phyloP scores from a whole-genome alignment of 2,329 filamentous ascomycete genomes.

The Fusarium pseudoanthophilum region DNA sequence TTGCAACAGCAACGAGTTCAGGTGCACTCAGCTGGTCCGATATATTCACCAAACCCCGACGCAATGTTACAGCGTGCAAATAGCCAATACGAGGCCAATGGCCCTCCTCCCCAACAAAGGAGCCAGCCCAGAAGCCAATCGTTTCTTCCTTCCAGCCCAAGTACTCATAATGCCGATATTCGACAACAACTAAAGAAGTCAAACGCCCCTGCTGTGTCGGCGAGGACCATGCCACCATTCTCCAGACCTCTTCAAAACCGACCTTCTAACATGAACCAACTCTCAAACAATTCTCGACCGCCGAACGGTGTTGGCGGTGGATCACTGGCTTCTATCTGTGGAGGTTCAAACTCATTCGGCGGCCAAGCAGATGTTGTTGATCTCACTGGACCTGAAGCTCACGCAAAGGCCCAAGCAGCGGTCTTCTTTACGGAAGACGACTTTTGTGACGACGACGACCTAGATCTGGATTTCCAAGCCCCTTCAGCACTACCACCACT shows the following conservation, averaged over 20 bases:
- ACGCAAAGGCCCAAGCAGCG: constrained; percentile 43
- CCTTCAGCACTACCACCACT: constrained; percentile 61
- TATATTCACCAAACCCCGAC: constrained; percentile 32
- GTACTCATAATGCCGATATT: constrained; percentile 58
- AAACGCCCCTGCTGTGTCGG: constrained; percentile 53
- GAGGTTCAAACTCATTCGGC: constrained; percentile 60
- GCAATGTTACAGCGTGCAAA: constrained; percentile 53
- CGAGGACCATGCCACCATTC: constrained; percentile 49
- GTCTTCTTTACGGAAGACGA: constrained; percentile 82
- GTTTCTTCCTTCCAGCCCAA: constrained; percentile 66
- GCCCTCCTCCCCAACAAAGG: constrained; percentile 48
- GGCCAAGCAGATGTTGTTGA: constrained; percentile 48
- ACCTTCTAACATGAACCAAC: constrained; percentile 49
- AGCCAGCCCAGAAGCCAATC: constrained; percentile 58
- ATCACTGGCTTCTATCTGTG: constrained; percentile 56
- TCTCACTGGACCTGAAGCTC: constrained; percentile 46
- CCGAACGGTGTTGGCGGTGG: constrained; percentile 23
- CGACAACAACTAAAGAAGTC: constrained; percentile 62
- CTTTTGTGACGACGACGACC: constrained; percentile 83
- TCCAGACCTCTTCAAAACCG: constrained; percentile 44
- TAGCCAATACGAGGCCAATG: constrained; percentile 53
- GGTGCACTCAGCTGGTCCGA: constrained; percentile 34
- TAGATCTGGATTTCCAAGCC: constrained; percentile 76
- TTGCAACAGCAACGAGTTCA: constrained; percentile 36
- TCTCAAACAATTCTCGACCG: constrained; percentile 23